Evolutionary conservation across 768 basidiomycete species (phyloP).

Genomic region (Boletus sensibilis): DNA sequence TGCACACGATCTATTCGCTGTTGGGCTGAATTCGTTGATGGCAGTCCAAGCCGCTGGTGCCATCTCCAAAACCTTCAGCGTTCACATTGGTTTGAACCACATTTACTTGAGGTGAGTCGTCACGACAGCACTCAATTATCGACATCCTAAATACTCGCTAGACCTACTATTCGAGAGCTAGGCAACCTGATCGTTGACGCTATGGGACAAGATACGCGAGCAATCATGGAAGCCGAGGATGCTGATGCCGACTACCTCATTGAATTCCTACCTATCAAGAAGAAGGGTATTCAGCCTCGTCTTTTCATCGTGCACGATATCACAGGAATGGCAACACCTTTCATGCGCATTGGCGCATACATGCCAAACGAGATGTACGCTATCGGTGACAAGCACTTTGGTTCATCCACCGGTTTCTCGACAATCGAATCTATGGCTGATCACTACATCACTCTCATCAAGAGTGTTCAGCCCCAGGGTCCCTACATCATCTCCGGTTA

Average conservation of each 20-base stretch:
- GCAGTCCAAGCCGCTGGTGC: slow-evolving; percentile 33
- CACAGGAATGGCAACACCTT: slow-evolving; percentile 33
- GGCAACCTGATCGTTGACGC: slow-evolving; percentile 27
- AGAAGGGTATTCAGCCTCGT: slow-evolving; percentile 29
- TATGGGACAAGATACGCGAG: slow-evolving; percentile 29
- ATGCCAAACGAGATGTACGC: slow-evolving; percentile 35
- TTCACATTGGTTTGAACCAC: slow-evolving; percentile 31
- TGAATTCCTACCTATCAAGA: slow-evolving; percentile 32
- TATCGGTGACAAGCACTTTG: slow-evolving; percentile 34
- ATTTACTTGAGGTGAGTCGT: slow-evolving; percentile 28
- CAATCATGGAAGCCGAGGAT: slow-evolving; percentile 32
- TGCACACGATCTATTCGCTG: slow-evolving; percentile 30
- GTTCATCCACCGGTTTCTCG: slow-evolving; percentile 29
- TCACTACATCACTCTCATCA: slow-evolving; percentile 33
- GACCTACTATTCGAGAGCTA: slow-evolving; percentile 29
- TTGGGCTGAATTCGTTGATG: slow-evolving; percentile 33
- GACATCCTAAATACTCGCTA: slow-evolving; percentile 1
- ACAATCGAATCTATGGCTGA: slow-evolving; percentile 32
- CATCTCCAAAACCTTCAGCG: slow-evolving; percentile 29
- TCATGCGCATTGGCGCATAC: slow-evolving; percentile 33
- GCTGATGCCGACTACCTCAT: slow-evolving; percentile 30
- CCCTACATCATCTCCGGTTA: slow-evolving; percentile 29
- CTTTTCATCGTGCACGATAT: slow-evolving; percentile 33
- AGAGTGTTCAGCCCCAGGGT: slow-evolving; percentile 24
- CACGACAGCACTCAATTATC: not conserved